phyloP scores from a whole-genome alignment of 2,329 filamentous ascomycete genomes.

The Hypocreales sp. region DNA sequence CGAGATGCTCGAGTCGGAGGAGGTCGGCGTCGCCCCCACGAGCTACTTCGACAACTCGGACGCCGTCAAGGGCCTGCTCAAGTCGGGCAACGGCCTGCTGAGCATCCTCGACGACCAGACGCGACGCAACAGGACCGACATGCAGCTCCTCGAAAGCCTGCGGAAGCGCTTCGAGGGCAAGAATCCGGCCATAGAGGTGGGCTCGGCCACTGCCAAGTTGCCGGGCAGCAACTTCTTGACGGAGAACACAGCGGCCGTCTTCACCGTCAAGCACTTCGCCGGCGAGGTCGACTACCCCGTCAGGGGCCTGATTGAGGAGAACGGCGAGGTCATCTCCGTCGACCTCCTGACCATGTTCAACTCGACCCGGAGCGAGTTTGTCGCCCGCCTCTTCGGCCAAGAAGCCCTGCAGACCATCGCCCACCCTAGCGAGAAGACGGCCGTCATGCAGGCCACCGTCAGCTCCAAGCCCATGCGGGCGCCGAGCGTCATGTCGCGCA shows the following conservation, averaged over 20 bases:
- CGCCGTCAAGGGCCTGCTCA: conserved; percentile 79
- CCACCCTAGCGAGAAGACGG: conserved; percentile 80
- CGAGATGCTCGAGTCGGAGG: conserved; percentile 85
- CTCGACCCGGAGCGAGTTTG: conserved; percentile 75
- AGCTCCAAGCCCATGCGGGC: conserved; percentile 88
- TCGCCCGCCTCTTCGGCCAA: conserved; percentile 86
- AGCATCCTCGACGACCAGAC: conserved; percentile 96
- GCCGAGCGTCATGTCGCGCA: conserved; percentile 81
- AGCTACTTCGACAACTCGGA: conserved; percentile 98
- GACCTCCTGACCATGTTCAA: conserved; percentile 92
- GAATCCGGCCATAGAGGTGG: conserved; percentile 76
- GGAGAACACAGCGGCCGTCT: conserved; percentile 63
- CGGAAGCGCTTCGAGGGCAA: conserved; percentile 90
- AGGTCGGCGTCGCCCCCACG: conserved; percentile 76
- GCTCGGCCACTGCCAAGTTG: conserved; percentile 56
- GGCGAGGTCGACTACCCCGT: conserved; percentile 92
- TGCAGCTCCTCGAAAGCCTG: conserved; percentile 79
- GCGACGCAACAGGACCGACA: conserved; percentile 71
- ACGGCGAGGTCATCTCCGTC: conserved; percentile 88
- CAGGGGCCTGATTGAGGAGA: conserved; percentile 80
- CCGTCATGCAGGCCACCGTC: conserved; percentile 90
- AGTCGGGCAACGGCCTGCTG: conserved; percentile 80
- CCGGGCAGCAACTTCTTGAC: conserved; percentile 85
- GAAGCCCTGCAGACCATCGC: conserved; percentile 82
- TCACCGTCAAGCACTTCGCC: conserved; percentile 89